Conservation (phyloP, 1,284 basidiomycete genomes). For the Paramarasmius palmivorus region DNA sequence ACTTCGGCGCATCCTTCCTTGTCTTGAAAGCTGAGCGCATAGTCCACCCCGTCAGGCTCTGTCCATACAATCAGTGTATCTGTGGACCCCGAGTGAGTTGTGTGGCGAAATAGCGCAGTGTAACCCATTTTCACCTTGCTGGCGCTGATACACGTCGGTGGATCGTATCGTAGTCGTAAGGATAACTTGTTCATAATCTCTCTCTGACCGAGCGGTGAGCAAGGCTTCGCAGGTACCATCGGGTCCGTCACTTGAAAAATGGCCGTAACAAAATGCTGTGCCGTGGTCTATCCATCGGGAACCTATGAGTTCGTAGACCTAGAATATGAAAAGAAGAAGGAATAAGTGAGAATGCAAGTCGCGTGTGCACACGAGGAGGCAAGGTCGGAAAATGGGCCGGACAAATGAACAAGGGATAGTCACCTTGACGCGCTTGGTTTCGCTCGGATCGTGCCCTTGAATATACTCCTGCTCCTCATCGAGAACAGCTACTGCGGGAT, state of each 20-base stretch:
- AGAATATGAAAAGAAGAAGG: conserved; percentile 21
- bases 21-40: conserved; percentile 97
- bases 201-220: conserved; percentile 83
- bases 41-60: conserved; percentile 91
- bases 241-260: conserved; percentile 70
- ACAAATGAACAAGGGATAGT: conserved; percentile 15
- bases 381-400: conserved; percentile 3
- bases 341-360: conserved; percentile 17
- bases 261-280: conserved; percentile 90
- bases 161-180: conserved; percentile 75
- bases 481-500: conserved; percentile 13
- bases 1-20: conserved; percentile 95
- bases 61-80: conserved; percentile 99
- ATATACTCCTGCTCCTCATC: conserved; percentile 36
- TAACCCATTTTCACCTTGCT: conserved; percentile 66
- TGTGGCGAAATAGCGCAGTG: conserved; percentile 24
- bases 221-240: conserved; percentile 62
- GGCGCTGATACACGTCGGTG: conserved; percentile 88
- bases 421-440: conserved; percentile 43
- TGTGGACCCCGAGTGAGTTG: conserved; percentile 29
- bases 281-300: conserved; percentile 92
- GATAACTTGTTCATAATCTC: conserved; percentile 68
- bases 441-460: conserved; percentile 31
- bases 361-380: conserved; percentile 14
- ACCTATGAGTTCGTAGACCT: conserved; percentile 92